phyloP scores from a whole-genome alignment of 2,329 filamentous ascomycete species.

The Chrysosphaeria jannelii region DNA sequence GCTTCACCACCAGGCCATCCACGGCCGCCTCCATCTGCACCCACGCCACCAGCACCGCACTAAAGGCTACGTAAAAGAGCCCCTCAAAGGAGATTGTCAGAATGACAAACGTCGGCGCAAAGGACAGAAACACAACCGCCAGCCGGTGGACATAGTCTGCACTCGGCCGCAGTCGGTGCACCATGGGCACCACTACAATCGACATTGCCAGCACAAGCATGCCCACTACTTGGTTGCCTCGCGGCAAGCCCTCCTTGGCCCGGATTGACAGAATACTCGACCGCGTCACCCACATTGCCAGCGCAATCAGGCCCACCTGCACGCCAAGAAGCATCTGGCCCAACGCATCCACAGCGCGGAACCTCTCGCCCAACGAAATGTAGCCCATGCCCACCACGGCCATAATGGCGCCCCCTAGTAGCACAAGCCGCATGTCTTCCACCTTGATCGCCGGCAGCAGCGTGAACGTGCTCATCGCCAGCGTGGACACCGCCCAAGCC shows the following conservation, averaged over 20 bases:
- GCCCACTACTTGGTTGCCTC: constrained; percentile 64
- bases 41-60: constrained; percentile 57
- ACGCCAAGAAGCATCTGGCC: constrained; percentile 31
- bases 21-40: constrained; percentile 69
- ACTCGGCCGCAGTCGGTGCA: constrained; percentile 55
- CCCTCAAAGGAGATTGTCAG: constrained; percentile 94
- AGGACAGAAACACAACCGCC: constrained; percentile 69
- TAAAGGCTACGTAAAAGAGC: constrained; percentile 81
- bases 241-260: constrained; percentile 54
- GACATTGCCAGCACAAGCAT: constrained; percentile 51
- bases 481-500: constrained; percentile 49
- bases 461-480: constrained; percentile 73
- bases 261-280: constrained; percentile 68
- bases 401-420: constrained; percentile 54
- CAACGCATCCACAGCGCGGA: constrained; percentile 17
- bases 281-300: constrained; percentile 63
- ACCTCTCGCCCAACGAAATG: constrained; percentile 51
- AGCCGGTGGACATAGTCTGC: constrained; percentile 75
- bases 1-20: constrained; percentile 19
- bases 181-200: constrained; percentile 38
- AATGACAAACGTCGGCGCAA: constrained; percentile 80
- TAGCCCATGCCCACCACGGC: constrained; percentile 45
- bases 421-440: constrained; percentile 47
- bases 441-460: constrained; percentile 62
- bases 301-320: constrained; percentile 49